A percentile compares a stretch with the other conserved stretches of the same genome.
phyloP scores from a whole-genome alignment of 352 stramenopile species.

The Globisporangium okanoganense region DNA sequence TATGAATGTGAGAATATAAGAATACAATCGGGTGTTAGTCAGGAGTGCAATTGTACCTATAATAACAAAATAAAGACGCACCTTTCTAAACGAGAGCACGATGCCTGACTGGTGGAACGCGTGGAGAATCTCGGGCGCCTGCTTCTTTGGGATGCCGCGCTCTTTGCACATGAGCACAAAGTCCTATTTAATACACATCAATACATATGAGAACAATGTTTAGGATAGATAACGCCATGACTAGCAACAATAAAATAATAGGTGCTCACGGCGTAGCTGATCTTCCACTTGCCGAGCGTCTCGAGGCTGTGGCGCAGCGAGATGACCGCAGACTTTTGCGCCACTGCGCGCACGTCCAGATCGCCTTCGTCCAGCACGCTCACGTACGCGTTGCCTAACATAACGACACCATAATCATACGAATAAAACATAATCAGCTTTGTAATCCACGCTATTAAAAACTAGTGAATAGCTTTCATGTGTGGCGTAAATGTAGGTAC shows the following conservation, averaged over 20 bases:
- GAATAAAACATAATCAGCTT: not conserved
- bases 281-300: slow-evolving; percentile 75
- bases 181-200: slow-evolving; percentile 25
- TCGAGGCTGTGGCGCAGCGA: slow-evolving; percentile 68
- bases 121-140: slow-evolving; percentile 68
- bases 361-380: slow-evolving; percentile 69
- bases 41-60: not conserved
- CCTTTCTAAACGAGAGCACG: slow-evolving; percentile 79
- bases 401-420: not conserved
- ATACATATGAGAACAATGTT: not conserved
- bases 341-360: slow-evolving; percentile 74
- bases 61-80: slow-evolving; percentile 6
- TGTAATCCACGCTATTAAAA: not conserved
- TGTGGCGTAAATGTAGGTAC: slow-evolving; percentile 10
- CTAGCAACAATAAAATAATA: not conserved
- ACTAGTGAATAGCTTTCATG: not conserved
- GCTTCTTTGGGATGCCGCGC: slow-evolving; percentile 81
- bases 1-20: slow-evolving; percentile 3
- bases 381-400: slow-evolving; percentile 57
- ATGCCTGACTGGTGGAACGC: slow-evolving; percentile 74
- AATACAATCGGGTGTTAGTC: not conserved
- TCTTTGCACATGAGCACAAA: slow-evolving; percentile 69
- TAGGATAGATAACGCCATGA: too few species aligned
- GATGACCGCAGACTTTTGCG: slow-evolving; percentile 79
- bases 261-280: slow-evolving; percentile 43